These are phyloP conservation scores for Davidsoniella eucalypti DNA, from an alignment of 2,329 filamentous ascomycete species.

Conservation along the genomic window DNA sequence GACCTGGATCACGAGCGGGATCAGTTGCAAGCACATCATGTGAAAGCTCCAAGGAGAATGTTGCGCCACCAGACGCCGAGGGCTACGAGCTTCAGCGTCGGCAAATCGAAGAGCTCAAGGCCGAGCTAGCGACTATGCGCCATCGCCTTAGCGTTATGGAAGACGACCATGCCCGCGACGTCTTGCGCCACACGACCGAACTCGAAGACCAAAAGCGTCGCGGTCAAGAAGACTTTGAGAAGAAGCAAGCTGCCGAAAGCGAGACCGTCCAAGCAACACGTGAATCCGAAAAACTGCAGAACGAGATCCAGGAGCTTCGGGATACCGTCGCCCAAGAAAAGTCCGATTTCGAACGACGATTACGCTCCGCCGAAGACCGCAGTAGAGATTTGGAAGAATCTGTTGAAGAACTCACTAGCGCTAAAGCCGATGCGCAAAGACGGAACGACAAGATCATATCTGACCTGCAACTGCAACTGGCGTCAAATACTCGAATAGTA, in stretches of 20 bases:
- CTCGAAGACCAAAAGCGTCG: slow-evolving; percentile 62
- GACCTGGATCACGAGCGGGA: slow-evolving; percentile 26
- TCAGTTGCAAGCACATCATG: slow-evolving; percentile 32
- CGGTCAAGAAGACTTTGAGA: slow-evolving; percentile 72
- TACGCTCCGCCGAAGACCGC: slow-evolving; percentile 57
- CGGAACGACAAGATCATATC: slow-evolving; percentile 36
- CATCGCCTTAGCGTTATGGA: slow-evolving; percentile 80
- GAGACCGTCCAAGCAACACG: slow-evolving; percentile 33
- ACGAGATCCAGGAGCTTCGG: slow-evolving; percentile 35
- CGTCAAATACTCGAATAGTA: slow-evolving; percentile 29
- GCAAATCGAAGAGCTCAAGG: slow-evolving; percentile 62
- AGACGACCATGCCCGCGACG: slow-evolving; percentile 69
- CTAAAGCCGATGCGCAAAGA: slow-evolving; percentile 54
- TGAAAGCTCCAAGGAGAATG: slow-evolving; percentile 44
- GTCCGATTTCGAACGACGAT: slow-evolving; percentile 49
- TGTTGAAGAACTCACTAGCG: slow-evolving; percentile 49
- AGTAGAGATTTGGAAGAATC: slow-evolving; percentile 64
- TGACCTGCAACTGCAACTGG: slow-evolving; percentile 37
- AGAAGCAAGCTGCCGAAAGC: slow-evolving; percentile 40
- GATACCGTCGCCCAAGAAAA: slow-evolving; percentile 37
- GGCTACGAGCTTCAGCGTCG: slow-evolving; percentile 40
- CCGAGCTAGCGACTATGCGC: slow-evolving; percentile 71
- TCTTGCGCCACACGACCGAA: slow-evolving; percentile 68
- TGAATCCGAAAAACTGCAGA: slow-evolving; percentile 32
- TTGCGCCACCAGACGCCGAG: slow-evolving; percentile 40